These are phyloP conservation scores for Trichomonascaceae sp. DNA, from an alignment of 1,139 yeast genomes.

Conservation along the genomic window DNA sequence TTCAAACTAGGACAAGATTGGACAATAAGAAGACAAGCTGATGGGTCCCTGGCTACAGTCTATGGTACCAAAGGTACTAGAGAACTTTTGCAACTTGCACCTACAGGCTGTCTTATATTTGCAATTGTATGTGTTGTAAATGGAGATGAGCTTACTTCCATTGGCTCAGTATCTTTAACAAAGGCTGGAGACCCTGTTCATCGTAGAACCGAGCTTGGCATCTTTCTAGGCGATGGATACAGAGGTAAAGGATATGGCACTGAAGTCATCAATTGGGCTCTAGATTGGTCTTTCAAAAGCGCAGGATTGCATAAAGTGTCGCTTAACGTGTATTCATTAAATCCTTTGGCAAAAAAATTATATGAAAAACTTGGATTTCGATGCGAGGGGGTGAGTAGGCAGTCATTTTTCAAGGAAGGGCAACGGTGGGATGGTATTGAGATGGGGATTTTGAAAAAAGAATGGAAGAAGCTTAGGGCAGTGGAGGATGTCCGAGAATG, in stretches of 20 bases:
- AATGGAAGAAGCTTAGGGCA: background rate
- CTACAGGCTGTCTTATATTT: background rate
- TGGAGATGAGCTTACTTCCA: background rate
- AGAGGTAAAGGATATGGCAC: too few species aligned
- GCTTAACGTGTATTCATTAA: background rate
- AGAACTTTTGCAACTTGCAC: background rate
- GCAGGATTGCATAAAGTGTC: background rate
- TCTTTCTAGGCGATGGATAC: too few species aligned
- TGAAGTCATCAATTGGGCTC: background rate
- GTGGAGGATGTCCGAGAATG: too few species aligned
- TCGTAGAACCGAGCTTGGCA: too few species aligned
- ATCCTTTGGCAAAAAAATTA: background rate
- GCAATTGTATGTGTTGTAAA: background rate
- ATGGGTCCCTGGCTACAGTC: background rate
- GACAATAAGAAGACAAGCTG: background rate
- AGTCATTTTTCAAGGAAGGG: background rate
- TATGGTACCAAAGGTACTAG: background rate
- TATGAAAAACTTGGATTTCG: constrained; percentile 1
- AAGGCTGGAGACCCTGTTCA: background rate
- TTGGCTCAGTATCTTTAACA: background rate
- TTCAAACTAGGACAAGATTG: background rate
- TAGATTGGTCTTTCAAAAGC: background rate
- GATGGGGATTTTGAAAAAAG: background rate
- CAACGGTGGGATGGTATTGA: background rate
- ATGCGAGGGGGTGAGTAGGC: background rate